Evolutionary conservation across 2,329 filamentous ascomycete species (phyloP).

Genomic region (Penicillium rolfsii): DNA sequence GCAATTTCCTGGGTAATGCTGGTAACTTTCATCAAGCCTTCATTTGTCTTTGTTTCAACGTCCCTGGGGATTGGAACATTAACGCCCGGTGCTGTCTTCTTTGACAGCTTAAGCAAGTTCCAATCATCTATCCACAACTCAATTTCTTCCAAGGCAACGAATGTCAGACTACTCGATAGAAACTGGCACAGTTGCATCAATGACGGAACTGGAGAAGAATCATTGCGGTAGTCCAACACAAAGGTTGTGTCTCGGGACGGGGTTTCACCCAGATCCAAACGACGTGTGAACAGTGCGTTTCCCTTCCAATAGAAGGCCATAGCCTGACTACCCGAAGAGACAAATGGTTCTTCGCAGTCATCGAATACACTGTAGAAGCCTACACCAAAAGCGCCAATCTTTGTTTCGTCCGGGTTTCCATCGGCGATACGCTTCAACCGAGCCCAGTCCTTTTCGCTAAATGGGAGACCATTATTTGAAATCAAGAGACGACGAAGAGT

Average conservation of each 20-base stretch:
- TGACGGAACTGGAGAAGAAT: slow-evolving; percentile 82
- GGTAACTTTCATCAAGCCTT: slow-evolving; percentile 83
- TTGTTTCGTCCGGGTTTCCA: slow-evolving; percentile 97
- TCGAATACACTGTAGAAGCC: slow-evolving; percentile 99
- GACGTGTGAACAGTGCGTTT: slow-evolving; percentile 93
- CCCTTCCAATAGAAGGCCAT: slow-evolving; percentile 99
- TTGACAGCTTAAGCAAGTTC: slow-evolving; percentile 75
- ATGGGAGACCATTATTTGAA: slow-evolving; percentile 87
- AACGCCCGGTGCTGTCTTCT: slow-evolving; percentile 80
- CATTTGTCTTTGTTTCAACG: slow-evolving; percentile 79
- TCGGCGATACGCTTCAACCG: slow-evolving; percentile 96
- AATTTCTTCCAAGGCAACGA: slow-evolving; percentile 84
- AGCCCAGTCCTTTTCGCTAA: slow-evolving; percentile 88
- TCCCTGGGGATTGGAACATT: slow-evolving; percentile 74
- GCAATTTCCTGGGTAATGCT: slow-evolving; percentile 83
- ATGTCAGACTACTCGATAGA: slow-evolving; percentile 90
- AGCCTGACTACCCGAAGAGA: slow-evolving; percentile 86
- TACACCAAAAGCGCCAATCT: slow-evolving; percentile 97
- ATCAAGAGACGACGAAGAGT: slow-evolving; percentile 87
- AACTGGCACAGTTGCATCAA: slow-evolving; percentile 88
- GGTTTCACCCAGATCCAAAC: slow-evolving; percentile 71
- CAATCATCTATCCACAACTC: slow-evolving; percentile 91
- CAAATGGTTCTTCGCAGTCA: slow-evolving; percentile 96
- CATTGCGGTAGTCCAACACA: slow-evolving; percentile 89
- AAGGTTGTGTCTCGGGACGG: slow-evolving; percentile 79